Base-by-base conservation (phyloP, 2,329 filamentous ascomycete species). In the Apiospora arundinis region DNA sequence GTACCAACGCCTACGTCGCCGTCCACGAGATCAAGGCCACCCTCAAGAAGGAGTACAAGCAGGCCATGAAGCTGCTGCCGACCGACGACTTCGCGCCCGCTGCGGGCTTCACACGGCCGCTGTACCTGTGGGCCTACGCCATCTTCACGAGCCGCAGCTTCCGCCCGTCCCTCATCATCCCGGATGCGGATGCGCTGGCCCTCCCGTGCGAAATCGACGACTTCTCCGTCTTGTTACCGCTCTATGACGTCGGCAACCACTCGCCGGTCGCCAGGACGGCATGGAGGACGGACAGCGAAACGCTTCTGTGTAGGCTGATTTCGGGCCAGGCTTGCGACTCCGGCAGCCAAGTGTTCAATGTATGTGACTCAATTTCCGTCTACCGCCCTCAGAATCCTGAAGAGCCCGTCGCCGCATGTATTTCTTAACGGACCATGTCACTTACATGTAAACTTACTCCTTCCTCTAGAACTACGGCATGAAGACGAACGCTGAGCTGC, bases 181-280 rank as follows among this genome's bases (percentile, higher is more conserved):
- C 86, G 0, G 70, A 80, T 1, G 78, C 79, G 11, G 76, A 80
- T 1, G 74, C 78, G 44, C 77, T 78, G 23, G 77, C 80, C 2
- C 69, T 76, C 4, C 81, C 82, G 44, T 84, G 85, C 68, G 78
- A 81, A 6, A 78, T 85, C 4, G 89, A 92, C 69, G 88, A 90
- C 75, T 91, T 93, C 72, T 92, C 91, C 1, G 85, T 94, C 9
- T 83, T 95, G 6, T 84, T 94, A 45, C 92, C 92, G 1, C 83
- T 94, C 4, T 88, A 93, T 71, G 92, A 95, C 77, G 85, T 94
- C 40, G 89, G 89, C 14, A 95, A 95, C 77, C 92, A 95, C 77
- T 87, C 88, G 69, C 90, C 91, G 67, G 81, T 87, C 25, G 86
- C 90, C 0, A 82, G 85, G 56, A 75, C 74, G n/a, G 32, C 74